These are phyloP conservation scores for Boletellus deceptivus DNA, from an alignment of 1,284 basidiomycete species.

Conservation along the genomic window DNA sequence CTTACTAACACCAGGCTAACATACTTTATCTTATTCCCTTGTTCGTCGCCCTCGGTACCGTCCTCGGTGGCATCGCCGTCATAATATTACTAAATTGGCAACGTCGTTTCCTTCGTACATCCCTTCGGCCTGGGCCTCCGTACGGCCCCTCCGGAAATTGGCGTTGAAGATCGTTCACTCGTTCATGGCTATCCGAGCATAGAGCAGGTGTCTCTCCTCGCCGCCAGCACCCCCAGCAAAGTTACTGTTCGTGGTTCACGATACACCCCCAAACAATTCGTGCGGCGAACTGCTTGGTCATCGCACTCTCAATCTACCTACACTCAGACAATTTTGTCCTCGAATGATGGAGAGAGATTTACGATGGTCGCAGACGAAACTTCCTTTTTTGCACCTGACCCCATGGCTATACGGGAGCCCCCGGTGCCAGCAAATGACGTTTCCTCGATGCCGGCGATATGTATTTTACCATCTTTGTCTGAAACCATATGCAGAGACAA, in stretches of 20 bases:
- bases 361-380: slow-evolving; percentile 25
- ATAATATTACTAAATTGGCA: slow-evolving; percentile 24
- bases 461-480: background rate
- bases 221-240: slow-evolving; percentile 36
- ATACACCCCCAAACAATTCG: slow-evolving; percentile 14
- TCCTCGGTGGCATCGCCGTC: slow-evolving; percentile 33
- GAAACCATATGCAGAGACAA: background rate
- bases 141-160: slow-evolving; percentile 33
- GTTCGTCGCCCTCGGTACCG: slow-evolving; percentile 38
- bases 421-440: background rate
- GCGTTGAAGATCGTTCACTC: slow-evolving; percentile 15
- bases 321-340: slow-evolving; percentile 20
- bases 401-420: background rate
- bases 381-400: slow-evolving; percentile 16
- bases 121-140: slow-evolving; percentile 39
- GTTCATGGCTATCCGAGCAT: slow-evolving; percentile 19
- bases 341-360: slow-evolving; percentile 28
- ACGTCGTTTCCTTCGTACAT: slow-evolving; percentile 6
- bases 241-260: slow-evolving; percentile 32
- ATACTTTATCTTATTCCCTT: slow-evolving; percentile 41
- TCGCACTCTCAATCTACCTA: background rate
- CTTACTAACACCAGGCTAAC: slow-evolving; percentile 29
- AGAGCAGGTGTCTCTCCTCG: slow-evolving; percentile 23
- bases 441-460: slow-evolving; percentile 4
- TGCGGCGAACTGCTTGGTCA: slow-evolving; percentile 12